Base-by-base conservation (phyloP, 1,284 basidiomycete genomes). In the Ustilago shanxiensis region DNA sequence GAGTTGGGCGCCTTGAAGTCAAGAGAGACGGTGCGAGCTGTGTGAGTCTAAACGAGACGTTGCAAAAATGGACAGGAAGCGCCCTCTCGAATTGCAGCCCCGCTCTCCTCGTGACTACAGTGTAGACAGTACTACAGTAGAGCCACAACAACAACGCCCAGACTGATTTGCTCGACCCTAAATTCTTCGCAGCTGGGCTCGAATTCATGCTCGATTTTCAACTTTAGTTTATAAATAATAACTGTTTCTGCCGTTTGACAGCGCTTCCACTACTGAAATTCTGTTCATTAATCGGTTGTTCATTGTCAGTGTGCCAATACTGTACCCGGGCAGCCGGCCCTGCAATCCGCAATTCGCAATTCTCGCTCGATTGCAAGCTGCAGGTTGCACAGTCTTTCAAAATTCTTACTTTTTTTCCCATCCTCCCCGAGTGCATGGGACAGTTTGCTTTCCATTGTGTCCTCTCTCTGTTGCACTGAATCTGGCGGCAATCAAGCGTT, bases 361-460 rank as follows among this genome's bases (percentile, higher is more conserved):
- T 26, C 16, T 31, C 10, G 39, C 20, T 33, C 44, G 55, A 47
- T 57, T 56, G 22, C 44, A 49, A 47, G 24, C 44, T 59, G 47
- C 57, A 51, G 58, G 9, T 22, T 3, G 5, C 9, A 5, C 5
- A 11, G 47, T 2, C 55, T 24, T 57, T 51, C 18, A 24, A 24
- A 20, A 50, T 31, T 20, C n/a, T n/a, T n/a, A 33, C 31, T 33
- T 6, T 53, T 59, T 66, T 69, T 70, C 66, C 51, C 56, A 64
- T 39, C 66, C 24, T 69, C 66, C 56, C 66, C 66, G 66, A 69
- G 66, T 8, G 10, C 37, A 44, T 67, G 59, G 37, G 54, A 56
- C 49, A 51, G 24, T 20, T 49, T 24, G 37, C 20, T 28, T 24
- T 47, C 3, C n/a, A n/a, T n/a, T n/a, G n/a, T n/a, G n/a, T n/a